Evolutionary conservation across 768 basidiomycete genomes (phyloP).

Genomic region (Lepiota brunneoincarnata): DNA sequence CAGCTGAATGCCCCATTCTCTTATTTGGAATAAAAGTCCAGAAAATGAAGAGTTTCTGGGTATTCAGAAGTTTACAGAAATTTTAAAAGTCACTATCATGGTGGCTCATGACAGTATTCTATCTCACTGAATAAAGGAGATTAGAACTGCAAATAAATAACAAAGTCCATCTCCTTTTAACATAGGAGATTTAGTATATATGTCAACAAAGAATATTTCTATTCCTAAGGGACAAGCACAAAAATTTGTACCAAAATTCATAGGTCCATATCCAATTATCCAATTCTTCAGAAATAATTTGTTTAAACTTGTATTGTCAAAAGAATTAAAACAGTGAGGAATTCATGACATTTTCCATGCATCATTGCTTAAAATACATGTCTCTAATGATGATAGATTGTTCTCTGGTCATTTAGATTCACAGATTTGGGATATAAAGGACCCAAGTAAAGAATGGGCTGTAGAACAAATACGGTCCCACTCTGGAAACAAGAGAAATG

Average conservation of each 20-base stretch:
- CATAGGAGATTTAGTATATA: constrained; percentile 18
- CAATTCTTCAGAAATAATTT: constrained; percentile 17
- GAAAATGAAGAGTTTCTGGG: constrained; percentile 15
- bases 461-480: constrained; percentile 24
- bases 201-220: constrained; percentile 3
- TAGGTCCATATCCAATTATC: constrained; percentile 20
- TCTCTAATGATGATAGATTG: constrained; percentile 30
- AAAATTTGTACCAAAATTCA: constrained; percentile 21
- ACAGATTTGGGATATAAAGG: constrained; percentile 21
- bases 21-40: constrained; percentile 20
- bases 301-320: constrained; percentile 13
- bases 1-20: constrained; percentile 16
- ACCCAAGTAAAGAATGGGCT: constrained; percentile 21
- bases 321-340: constrained; percentile 18
- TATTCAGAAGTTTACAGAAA: constrained; percentile 17
- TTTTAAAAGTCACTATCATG: constrained; percentile 22
- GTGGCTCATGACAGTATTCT: constrained; percentile 32
- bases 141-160: constrained; percentile 23
- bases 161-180: constrained; percentile 15
- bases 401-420: constrained; percentile 31
- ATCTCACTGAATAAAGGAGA: constrained; percentile 26
- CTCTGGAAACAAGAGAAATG: constrained; percentile 15
- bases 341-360: constrained; percentile 26
- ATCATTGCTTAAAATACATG: constrained; percentile 25
- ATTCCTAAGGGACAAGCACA: constrained; percentile 17